Evolutionary conservation across 495 filamentous ascomycete genomes (phyloP).

Genomic region (Stereocaulon alpinum): DNA sequence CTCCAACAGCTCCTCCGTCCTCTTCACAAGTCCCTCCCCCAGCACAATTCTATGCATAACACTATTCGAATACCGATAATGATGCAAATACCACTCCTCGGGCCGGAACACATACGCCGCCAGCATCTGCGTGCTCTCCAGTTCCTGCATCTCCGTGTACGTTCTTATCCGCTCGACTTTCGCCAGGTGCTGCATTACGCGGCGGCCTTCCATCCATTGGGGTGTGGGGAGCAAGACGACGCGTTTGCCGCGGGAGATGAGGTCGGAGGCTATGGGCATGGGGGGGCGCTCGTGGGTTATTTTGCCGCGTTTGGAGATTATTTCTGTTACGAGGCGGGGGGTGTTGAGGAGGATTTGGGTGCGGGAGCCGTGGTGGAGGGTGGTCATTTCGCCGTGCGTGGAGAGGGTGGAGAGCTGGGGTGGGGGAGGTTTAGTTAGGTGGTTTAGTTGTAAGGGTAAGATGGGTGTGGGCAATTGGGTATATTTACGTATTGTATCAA

Average conservation of each 20-base stretch:
- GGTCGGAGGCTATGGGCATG: constrained; percentile 29
- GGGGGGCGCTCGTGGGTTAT: constrained; percentile 29
- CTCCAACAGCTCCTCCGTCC: constrained; percentile 23
- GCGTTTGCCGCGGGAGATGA: constrained; percentile 28
- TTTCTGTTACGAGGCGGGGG: neutral
- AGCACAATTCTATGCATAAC: constrained; percentile 32
- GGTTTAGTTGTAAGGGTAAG: too few species aligned
- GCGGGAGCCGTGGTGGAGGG: neutral
- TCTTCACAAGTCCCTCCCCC: constrained; percentile 22
- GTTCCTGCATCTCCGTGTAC: constrained; percentile 32
- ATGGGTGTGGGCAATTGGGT: too few species aligned
- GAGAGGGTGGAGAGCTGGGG: neutral
- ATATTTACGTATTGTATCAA: too few species aligned
- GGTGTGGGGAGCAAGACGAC: constrained; percentile 25
- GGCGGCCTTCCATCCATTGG: constrained; percentile 28
- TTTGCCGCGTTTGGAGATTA: constrained; percentile 26
- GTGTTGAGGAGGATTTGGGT: neutral
- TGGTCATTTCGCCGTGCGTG: neutral
- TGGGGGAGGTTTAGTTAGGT: too few species aligned
- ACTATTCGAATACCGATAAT: constrained; percentile 35
- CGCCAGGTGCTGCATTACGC: constrained; percentile 36
- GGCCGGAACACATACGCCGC: constrained; percentile 29
- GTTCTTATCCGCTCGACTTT: constrained; percentile 27
- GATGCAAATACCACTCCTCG: constrained; percentile 30
- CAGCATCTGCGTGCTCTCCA: constrained; percentile 33